Percentiles rank a stretch among this genome's conserved stretches.
Conservation (phyloP, 768 basidiomycete genomes). For the Leccinum disarticulatum region DNA sequence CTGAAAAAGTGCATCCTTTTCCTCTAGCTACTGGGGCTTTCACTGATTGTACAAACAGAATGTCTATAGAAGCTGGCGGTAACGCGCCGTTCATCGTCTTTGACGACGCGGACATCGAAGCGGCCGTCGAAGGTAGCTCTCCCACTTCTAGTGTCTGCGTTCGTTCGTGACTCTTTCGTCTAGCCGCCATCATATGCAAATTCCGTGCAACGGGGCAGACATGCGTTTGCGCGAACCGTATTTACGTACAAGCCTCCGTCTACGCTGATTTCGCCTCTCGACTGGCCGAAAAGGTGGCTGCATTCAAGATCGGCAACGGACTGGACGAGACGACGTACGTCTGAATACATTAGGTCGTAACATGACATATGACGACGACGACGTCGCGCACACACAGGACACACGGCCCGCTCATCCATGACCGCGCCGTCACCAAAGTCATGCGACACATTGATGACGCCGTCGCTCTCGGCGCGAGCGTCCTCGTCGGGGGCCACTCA, state of each 20-base stretch:
- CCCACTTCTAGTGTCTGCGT: not conserved
- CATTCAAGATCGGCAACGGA: slow-evolving; percentile 88
- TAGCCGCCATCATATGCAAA: slow-evolving; percentile 74
- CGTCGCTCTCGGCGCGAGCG: slow-evolving; percentile 76
- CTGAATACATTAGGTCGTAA: not conserved
- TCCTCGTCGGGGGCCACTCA: slow-evolving; percentile 86
- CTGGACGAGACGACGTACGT: slow-evolving; percentile 73
- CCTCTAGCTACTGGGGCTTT: not conserved
- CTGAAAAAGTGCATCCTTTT: slow-evolving; percentile 67
- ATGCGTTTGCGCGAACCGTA: slow-evolving; percentile 85
- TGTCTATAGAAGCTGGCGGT: slow-evolving; percentile 88
- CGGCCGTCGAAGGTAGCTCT: slow-evolving; percentile 75
- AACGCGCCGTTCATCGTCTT: slow-evolving; percentile 98
- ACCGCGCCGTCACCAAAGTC: slow-evolving; percentile 83
- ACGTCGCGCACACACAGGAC: slow-evolving; percentile 48
- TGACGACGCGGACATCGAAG: slow-evolving; percentile 91
- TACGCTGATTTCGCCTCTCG: slow-evolving; percentile 92
- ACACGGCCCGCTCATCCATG: slow-evolving; percentile 93
- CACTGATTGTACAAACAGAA: slow-evolving; percentile 29
- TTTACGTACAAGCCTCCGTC: slow-evolving; percentile 87
- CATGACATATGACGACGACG: not conserved
- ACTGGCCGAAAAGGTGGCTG: slow-evolving; percentile 78
- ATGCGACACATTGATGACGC: slow-evolving; percentile 86
- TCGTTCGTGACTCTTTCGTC: slow-evolving; percentile 3
- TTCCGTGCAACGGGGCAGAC: slow-evolving; percentile 84